Base-by-base conservation (phyloP, 495 filamentous ascomycete genomes). In the Penicillium samsonianum region DNA sequence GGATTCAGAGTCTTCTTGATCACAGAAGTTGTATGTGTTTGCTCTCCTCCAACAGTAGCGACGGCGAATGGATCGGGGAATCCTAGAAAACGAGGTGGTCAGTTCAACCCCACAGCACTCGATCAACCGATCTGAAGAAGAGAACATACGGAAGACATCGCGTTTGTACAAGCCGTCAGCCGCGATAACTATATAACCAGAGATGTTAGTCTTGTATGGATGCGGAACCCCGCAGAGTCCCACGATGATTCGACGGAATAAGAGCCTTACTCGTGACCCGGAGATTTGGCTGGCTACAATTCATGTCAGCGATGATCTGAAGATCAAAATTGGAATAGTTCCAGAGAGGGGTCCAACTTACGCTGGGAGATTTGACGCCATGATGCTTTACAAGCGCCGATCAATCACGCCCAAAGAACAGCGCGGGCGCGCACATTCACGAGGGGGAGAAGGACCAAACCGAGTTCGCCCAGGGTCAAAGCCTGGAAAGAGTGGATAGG, bases 61-160 rank as follows among this genome's bases (percentile, higher is more conserved):
- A 98, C 94, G 16, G 95, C 93, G 71, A 98, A 98, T 25, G 95
- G 94, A 73, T 98, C 94, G 45, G 94, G 94, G 60, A 97, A 94
- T 65, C 92, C 94, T 98, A 69, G 44, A 30, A 53, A 63, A n/a
- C n/a, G 63, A 63, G 63, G 55, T 42, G 25, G 59, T 63, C 55
- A 64, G 67, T 55, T 17, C 50, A 53, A 54, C 56, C 55, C 58
- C 62, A 51, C 64, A 46, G 51, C 25, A 22, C 31, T 38, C 28
- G 44, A 50, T 37, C 12, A 12, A 33, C 23, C 9, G 28, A 42
- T 53, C 22, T 14, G 7, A 22, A 26, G 33, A 10, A 19, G 30
- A 53, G n/a, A 48, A 68, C 65, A 60, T 74, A 98, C 94, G 84
- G 76, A 99, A 96, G 59, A 99, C 91, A 92, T 99, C 94, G 63